phyloP scores from a whole-genome alignment of 805 yeast species.

The Ogataea wickerhamii region DNA sequence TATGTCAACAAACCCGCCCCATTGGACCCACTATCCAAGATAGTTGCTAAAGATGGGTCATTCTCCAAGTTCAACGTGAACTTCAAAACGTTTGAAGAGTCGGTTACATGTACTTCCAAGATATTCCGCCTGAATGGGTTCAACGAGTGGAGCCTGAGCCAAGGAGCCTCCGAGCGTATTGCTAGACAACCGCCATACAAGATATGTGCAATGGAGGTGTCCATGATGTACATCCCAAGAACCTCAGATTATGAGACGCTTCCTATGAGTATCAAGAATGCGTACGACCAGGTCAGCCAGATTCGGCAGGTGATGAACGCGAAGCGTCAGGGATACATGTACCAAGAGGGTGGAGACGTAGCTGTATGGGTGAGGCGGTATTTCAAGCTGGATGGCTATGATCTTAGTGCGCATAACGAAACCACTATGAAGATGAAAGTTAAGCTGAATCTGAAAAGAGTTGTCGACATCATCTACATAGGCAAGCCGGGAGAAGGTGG shows the following conservation, averaged over 20 bases:
- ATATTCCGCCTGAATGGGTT: slow-evolving; percentile 57
- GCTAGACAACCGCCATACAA: slow-evolving; percentile 46
- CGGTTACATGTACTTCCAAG: slow-evolving; percentile 50
- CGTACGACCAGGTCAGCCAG: slow-evolving; percentile 40
- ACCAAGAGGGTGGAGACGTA: slow-evolving; percentile 92
- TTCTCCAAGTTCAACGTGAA: slow-evolving; percentile 75
- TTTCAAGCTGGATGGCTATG: slow-evolving; percentile 69
- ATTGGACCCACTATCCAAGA: slow-evolving; percentile 55
- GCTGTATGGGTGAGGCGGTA: slow-evolving; percentile 67
- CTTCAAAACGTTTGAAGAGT: slow-evolving; percentile 54
- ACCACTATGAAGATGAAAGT: slow-evolving; percentile 65
- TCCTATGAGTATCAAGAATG: slow-evolving; percentile 65
- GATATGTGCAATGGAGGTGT: slow-evolving; percentile 64
- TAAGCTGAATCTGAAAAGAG: slow-evolving; percentile 69
- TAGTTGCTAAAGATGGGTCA: slow-evolving; percentile 83
- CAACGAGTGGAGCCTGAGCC: slow-evolving; percentile 72
- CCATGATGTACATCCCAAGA: slow-evolving; percentile 68
- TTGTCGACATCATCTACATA: slow-evolving; percentile 47
- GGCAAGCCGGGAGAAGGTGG: slow-evolving; percentile 32
- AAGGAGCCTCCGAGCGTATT: slow-evolving; percentile 30
- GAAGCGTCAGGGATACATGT: slow-evolving; percentile 62
- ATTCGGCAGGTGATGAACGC: slow-evolving; percentile 27
- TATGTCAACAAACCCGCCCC: slow-evolving; percentile 48
- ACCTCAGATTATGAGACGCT: slow-evolving; percentile 55
- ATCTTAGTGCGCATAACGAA: slow-evolving; percentile 74